Conservation (phyloP, 768 basidiomycete genomes). For the Pleurotus giganteus region DNA sequence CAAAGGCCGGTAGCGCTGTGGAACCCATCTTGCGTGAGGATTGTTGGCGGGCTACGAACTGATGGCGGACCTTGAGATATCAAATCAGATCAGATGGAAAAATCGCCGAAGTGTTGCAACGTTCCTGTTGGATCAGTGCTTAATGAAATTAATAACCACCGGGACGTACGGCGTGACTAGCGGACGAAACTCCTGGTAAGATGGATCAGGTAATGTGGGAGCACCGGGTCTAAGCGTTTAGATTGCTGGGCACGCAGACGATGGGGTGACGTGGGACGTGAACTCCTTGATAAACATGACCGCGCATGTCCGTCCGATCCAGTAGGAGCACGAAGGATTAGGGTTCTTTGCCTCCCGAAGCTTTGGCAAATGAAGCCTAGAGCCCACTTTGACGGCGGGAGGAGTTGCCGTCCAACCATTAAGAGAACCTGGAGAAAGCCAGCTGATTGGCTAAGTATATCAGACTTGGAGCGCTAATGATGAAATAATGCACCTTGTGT, state of each 20-base stretch:
- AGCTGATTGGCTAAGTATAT: neutral
- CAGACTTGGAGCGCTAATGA: neutral
- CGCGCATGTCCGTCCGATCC: conserved; percentile 6
- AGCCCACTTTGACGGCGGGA: neutral
- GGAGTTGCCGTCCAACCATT: too few relatives aligned
- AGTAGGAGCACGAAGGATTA: neutral
- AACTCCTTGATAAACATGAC: neutral
- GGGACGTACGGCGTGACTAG: conserved; percentile 3
- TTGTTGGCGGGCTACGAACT: neutral
- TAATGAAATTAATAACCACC: conserved; percentile 7
- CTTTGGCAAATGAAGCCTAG: neutral
- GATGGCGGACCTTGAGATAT: conserved; percentile 5
- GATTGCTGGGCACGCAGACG: neutral
- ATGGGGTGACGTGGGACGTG: neutral
- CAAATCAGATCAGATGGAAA: conserved; percentile 7
- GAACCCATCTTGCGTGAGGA: neutral
- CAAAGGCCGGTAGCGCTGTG: neutral
- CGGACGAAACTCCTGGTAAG: neutral
- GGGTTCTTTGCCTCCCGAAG: neutral
- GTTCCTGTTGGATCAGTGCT: neutral
- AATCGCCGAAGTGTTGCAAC: conserved; percentile 3
- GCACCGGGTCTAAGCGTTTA: conserved; percentile 2
- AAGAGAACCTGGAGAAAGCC: neutral
- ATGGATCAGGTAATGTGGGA: neutral
- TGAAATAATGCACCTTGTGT: neutral